A percentile compares a stretch with the other conserved stretches of the same genome.
These are phyloP conservation scores for Beauveria sp. DNA, from an alignment of 2,329 filamentous ascomycete species.

Conservation along the genomic window DNA sequence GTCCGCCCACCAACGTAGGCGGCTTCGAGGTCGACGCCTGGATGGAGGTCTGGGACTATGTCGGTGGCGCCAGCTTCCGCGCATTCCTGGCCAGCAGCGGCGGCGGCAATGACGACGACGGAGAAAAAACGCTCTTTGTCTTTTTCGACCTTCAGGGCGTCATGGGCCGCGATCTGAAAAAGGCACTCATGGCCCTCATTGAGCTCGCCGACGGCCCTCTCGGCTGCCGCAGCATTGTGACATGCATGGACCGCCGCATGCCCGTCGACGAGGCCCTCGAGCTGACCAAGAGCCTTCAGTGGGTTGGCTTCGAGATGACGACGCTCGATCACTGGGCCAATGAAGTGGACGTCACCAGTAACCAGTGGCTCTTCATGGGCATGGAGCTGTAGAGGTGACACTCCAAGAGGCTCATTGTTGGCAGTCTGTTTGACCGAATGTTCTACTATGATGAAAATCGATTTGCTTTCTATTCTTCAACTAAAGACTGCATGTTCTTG, in stretches of 20 bases:
- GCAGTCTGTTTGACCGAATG: background rate
- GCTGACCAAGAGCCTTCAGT: conserved; percentile 75
- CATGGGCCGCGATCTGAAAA: conserved; percentile 72
- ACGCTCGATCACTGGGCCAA: conserved; percentile 71
- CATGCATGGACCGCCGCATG: conserved; percentile 70
- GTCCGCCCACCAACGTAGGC: conserved; percentile 17
- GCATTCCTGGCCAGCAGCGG: conserved; percentile 63
- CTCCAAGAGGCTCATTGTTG: background rate
- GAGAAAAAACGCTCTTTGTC: conserved; percentile 71
- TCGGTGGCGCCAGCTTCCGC: conserved; percentile 74
- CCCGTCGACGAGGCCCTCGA: conserved; percentile 54
- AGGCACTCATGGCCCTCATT: conserved; percentile 85
- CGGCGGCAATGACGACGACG: conserved; percentile 44
- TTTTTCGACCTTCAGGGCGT: conserved; percentile 71
- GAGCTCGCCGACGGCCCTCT: conserved; percentile 76
- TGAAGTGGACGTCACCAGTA: conserved; percentile 59
- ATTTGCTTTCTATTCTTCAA: conserved; percentile 13
- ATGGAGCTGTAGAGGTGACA: conserved; percentile 64
- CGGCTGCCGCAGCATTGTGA: conserved; percentile 67
- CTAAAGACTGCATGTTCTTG: conserved; percentile 1
- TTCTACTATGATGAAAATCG: conserved; percentile 11
- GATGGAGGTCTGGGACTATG: conserved; percentile 81
- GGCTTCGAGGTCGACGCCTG: conserved; percentile 48
- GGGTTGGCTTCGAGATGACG: conserved; percentile 83
- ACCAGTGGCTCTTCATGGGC: conserved; percentile 76